Base-by-base conservation (phyloP, 1,284 basidiomycete genomes). In the Sporisorium exsertum region DNA sequence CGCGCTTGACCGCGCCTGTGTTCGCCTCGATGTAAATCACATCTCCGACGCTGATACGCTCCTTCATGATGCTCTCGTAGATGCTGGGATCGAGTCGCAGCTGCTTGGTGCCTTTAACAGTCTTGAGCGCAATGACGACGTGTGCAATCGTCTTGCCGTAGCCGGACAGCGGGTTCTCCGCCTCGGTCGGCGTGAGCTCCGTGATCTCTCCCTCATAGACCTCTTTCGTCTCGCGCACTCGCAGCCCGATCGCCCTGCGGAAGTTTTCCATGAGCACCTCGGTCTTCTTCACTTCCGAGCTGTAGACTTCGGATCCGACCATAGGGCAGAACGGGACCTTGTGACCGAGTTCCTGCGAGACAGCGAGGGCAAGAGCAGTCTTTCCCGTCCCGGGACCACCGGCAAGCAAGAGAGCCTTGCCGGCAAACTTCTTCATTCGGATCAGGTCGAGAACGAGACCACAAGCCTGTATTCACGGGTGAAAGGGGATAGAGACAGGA, bases 141-240 rank as follows among this genome's bases (percentile, higher is more conserved):
- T 97, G 95, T 29, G 94, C 94, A 65, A 99, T 94, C 1, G 96
- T 98, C 88, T 99, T 99, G 79, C 96, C 97, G 86, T 99, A 99
- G 49, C 96, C 96, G 64, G 93, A 82, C 5, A 85, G 62, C 7
- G 83, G 82, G 45, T 85, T 84, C 54, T 82, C 82, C 12, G 78
- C 72, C 67, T 85, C 97, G 33, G 94, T 92, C 0, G 96, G 96
- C 3, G 96, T 97, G 69, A 99, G 87, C 85, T 99, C 96, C 9
- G 95, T 98, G 35, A 99, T 93, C 87, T 99, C 97, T 67, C 96
- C 96, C 86, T 99, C 96, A 87, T 96, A 99, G 10, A 99, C 95
- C 84, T 97, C 95, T 86, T 99, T 99, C 3, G 95, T 97, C 87
- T 99, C 96, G 57, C 83, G 74, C 26, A 85, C 81, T 32, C 84